Evolutionary conservation across 2,329 filamentous ascomycete genomes (phyloP).

Genomic region (Dactylella cylindrospora): DNA sequence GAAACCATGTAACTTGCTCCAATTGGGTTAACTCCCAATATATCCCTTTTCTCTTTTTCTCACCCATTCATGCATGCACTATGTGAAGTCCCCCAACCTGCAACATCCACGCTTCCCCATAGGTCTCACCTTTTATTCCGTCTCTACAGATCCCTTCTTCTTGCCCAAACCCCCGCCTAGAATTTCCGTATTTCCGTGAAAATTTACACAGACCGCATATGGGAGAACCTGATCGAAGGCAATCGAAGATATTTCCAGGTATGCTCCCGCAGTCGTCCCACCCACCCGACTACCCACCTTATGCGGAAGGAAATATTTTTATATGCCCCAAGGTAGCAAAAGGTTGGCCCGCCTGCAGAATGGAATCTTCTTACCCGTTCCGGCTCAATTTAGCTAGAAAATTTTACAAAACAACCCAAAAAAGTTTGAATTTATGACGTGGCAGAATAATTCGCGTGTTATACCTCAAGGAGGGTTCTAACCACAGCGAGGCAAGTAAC

Average conservation of each 20-base stretch:
- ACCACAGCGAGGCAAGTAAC: too few relatives aligned
- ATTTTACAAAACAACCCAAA: neutral
- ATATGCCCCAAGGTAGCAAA: neutral
- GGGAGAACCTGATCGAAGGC: conserved; percentile 42
- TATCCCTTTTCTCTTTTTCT: conserved; percentile 11
- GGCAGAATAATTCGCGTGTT: conserved; percentile 38
- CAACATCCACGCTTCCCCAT: conserved; percentile 4
- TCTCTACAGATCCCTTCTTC: too few relatives aligned
- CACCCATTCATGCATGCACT: conserved; percentile 13
- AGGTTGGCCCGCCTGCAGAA: too few relatives aligned
- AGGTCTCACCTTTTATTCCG: too few relatives aligned
- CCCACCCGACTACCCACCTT: neutral
- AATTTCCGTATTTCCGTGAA: too few relatives aligned
- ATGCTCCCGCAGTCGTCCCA: too few relatives aligned
- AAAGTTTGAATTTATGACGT: conserved; percentile 35
- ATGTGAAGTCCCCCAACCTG: neutral
- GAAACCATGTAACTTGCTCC: too few relatives aligned
- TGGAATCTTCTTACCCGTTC: too few relatives aligned
- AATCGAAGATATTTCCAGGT: conserved; percentile 35
- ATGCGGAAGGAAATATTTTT: conserved; percentile 2
- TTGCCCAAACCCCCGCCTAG: too few relatives aligned
- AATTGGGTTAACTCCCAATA: conserved; percentile 36
- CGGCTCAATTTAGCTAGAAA: too few relatives aligned
- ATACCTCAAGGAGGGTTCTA: too few relatives aligned
- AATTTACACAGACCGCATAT: too few relatives aligned